Conservation (phyloP, 2,329 filamentous ascomycete species). For the Botrytis galanthina region DNA sequence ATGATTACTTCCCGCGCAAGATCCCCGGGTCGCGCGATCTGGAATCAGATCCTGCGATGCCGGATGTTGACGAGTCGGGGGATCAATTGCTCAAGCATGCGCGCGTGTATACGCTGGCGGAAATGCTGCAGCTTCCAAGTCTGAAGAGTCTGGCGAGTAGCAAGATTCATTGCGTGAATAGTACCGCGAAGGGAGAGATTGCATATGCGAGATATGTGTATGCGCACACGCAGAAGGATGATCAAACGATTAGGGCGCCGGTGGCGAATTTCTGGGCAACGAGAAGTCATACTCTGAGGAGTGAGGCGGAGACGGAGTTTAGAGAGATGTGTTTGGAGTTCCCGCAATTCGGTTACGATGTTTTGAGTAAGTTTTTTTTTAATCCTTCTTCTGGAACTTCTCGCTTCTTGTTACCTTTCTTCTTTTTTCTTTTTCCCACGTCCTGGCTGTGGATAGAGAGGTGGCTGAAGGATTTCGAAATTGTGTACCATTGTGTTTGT, state of each 20-base stretch:
- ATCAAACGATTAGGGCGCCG: conserved; percentile 72
- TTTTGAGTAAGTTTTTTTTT: conserved; percentile 62
- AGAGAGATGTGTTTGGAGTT: conserved; percentile 80
- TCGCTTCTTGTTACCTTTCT: background rate
- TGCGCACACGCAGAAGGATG: conserved; percentile 66
- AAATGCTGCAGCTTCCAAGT: conserved; percentile 66
- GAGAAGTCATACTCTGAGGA: conserved; percentile 73
- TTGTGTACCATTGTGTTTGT: background rate
- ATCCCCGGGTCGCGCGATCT: conserved; percentile 62
- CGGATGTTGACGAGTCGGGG: conserved; percentile 71
- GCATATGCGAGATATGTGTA: conserved; percentile 90
- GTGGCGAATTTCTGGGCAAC: conserved; percentile 90
- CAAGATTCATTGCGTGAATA: conserved; percentile 91
- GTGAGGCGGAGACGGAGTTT: conserved; percentile 86
- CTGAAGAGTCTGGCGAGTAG: conserved; percentile 76
- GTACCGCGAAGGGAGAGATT: conserved; percentile 85
- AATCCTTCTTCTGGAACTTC: background rate
- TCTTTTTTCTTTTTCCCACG: background rate
- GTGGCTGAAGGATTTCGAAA: background rate
- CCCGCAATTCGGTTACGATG: conserved; percentile 90
- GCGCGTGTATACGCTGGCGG: conserved; percentile 82
- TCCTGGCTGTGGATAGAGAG: too few species aligned
- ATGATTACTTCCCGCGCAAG: conserved; percentile 79
- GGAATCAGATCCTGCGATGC: conserved; percentile 64
- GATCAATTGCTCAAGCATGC: conserved; percentile 85